A percentile compares a stretch with the other conserved stretches of the same genome.
Conservation (phyloP, 2,329 filamentous ascomycete genomes). For the Dactylellina drechsleri region DNA sequence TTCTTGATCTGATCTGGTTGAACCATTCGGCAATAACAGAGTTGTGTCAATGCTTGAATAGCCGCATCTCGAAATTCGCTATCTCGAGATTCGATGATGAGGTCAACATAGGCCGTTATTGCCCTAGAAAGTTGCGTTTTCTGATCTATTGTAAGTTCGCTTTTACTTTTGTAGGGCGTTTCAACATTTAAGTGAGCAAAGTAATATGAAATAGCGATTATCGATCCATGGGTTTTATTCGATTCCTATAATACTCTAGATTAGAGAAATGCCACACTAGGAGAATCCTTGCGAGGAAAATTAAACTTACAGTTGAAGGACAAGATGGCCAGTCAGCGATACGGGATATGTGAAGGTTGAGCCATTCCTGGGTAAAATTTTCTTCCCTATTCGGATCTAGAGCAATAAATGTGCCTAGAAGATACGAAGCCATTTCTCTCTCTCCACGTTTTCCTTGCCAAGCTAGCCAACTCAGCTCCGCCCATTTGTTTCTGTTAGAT, state of each 20-base stretch:
- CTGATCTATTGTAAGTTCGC: background rate
- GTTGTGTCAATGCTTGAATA: slow-evolving; percentile 64
- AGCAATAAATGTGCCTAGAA: slow-evolving; percentile 41
- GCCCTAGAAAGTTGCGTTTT: slow-evolving; percentile 21
- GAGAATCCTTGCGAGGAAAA: no score
- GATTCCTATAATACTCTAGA: slow-evolving; percentile 31
- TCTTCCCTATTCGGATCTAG: slow-evolving; percentile 13
- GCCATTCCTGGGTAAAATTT: slow-evolving; percentile 22
- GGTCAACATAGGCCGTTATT: slow-evolving; percentile 37
- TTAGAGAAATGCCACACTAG: background rate
- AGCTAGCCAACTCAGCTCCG: slow-evolving; percentile 30
- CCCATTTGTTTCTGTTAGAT: slow-evolving; percentile 38
- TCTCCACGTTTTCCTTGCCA: slow-evolving; percentile 46
- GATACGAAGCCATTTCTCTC: slow-evolving; percentile 37
- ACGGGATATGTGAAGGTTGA: slow-evolving; percentile 29
- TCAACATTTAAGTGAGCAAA: slow-evolving; percentile 35
- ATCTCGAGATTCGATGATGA: slow-evolving; percentile 54
- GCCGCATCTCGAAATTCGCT: slow-evolving; percentile 60
- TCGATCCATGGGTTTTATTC: slow-evolving; percentile 41
- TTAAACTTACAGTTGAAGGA: slow-evolving; percentile 27
- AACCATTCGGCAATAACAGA: slow-evolving; percentile 65
- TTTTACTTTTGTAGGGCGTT: slow-evolving; percentile 15
- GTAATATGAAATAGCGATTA: slow-evolving; percentile 36
- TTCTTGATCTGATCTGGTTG: slow-evolving; percentile 59
- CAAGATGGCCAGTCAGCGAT: slow-evolving; percentile 36